Base-by-base conservation (phyloP, 129 eudicot species). In the Calendula officinalis region DNA sequence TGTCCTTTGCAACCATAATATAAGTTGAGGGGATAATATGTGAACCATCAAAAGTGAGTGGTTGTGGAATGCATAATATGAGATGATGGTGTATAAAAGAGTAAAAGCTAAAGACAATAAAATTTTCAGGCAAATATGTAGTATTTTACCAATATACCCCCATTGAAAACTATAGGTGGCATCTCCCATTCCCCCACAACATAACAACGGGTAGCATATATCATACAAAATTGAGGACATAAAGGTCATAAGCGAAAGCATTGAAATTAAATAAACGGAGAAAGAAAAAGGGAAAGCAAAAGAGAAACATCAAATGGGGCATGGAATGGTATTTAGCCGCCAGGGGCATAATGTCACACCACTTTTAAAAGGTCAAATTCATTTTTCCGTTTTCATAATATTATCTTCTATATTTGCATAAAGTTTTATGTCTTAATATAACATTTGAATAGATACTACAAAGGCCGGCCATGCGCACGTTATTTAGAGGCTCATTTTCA, bases 91-190 rank as follows among this genome's bases (percentile, higher is more conserved):
- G 51, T 52, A 53, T 4, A 13, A 62, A 70, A 27, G 38, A 46
- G 34, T 27, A 70, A 70, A 42, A 50, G 75, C 49, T 52, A 49
- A 49, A 47, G 66, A 47, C 56, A 59, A 60, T 43, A 48, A 60
- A 35, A 47, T 27, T 60, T 54, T 30, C 6, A 30, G 53, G 5
- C 9, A 67, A 30, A 22, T 52, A 66, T 70, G 43, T 37, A 27
- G 32, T 32, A n/a, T 39, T 34, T 43, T 5, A 35, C 41, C 44
- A 27, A 56, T 13, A 68, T 8, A 7, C 11, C 37, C 30, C 30
- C 30, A 22, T 22, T n/a, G n/a, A n/a, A n/a, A n/a, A n/a, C n/a
- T n/a, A n/a, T n/a, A n/a, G n/a, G n/a, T n/a, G n/a, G n/a, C n/a
- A n/a, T n/a, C n/a, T 22, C 30, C 30, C 30, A 22, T 22, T 22